These are phyloP conservation scores for Suhomyces ambrosiae DNA, from an alignment of 1,139 yeast genomes.

Conservation along the genomic window DNA sequence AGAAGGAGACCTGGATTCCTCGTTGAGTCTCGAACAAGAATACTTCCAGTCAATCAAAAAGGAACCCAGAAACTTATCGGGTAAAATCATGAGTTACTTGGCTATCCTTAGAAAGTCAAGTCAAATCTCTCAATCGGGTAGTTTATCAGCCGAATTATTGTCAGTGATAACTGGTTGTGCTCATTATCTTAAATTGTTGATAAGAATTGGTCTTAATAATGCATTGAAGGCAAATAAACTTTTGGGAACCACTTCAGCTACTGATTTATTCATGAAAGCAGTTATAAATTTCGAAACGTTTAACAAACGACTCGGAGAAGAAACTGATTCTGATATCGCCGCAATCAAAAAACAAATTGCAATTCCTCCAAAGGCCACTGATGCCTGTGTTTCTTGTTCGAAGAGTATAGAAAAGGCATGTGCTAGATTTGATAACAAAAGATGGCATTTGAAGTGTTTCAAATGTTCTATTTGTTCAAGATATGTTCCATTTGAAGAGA, in stretches of 20 bases:
- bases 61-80: conserved; percentile 87
- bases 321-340: conserved; percentile 33
- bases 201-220: conserved; percentile 76
- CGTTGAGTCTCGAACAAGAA: conserved; percentile 14
- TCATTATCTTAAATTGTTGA: conserved; percentile 83
- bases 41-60: conserved; percentile 48
- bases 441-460: conserved; percentile 86
- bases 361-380: conserved; percentile 70
- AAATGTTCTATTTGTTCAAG: conserved; percentile 58
- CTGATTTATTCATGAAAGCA: conserved; percentile 62
- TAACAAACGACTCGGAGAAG: conserved; percentile 17
- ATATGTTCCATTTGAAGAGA: conserved; percentile 32
- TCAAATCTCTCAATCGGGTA: conserved; percentile 57
- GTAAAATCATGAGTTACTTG: conserved; percentile 74
- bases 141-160: conserved; percentile 57
- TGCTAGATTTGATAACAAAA: conserved; percentile 55
- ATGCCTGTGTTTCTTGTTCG: conserved; percentile 70
- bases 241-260: conserved; percentile 59
- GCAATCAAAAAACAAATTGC: conserved; percentile 40
- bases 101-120: conserved; percentile 66
- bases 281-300: conserved; percentile 50
- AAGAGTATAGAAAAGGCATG: conserved; percentile 85
- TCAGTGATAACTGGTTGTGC: conserved; percentile 91
- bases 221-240: conserved; percentile 69
- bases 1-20: conserved; percentile 15